Percentiles rank a stretch among this genome's conserved stretches.
These are phyloP conservation scores for Macrophomina phaseolina DNA, from an alignment of 2,329 filamentous ascomycete genomes.

Conservation along the genomic window DNA sequence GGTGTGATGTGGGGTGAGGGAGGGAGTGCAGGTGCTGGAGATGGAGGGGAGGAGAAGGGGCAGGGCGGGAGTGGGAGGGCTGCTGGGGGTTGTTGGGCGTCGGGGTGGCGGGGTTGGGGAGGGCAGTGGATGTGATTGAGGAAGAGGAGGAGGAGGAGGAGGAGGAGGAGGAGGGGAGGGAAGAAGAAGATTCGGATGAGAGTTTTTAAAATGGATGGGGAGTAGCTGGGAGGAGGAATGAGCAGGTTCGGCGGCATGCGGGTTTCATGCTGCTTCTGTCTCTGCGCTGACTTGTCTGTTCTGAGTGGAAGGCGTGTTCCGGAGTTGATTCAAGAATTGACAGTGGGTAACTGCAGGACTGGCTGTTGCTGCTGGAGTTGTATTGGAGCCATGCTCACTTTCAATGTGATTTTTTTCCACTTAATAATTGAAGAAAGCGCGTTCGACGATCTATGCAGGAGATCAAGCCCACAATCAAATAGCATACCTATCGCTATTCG, in stretches of 20 bases:
- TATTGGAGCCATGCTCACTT: too few species aligned
- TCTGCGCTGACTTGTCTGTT: not conserved
- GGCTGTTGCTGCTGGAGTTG: too few species aligned
- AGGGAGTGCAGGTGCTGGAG: not conserved
- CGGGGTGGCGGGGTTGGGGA: not conserved
- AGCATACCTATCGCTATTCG: too few species aligned
- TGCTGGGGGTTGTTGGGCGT: not conserved
- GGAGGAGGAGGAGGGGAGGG: not conserved
- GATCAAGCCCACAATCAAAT: too few species aligned
- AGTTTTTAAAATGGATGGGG: not conserved
- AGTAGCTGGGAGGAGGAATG: not conserved
- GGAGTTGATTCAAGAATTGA: too few species aligned
- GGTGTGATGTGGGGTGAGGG: not conserved
- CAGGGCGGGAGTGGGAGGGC: not conserved
- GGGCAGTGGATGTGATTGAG: not conserved
- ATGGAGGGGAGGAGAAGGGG: not conserved
- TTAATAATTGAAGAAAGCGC: too few species aligned
- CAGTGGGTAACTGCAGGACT: too few species aligned
- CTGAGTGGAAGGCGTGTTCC: too few species aligned
- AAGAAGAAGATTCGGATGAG: slow-evolving; percentile 1
- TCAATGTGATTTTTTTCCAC: too few species aligned
- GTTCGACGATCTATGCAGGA: too few species aligned
- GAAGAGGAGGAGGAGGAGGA: not conserved
- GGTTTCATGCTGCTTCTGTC: not conserved
- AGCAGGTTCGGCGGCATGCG: not conserved